Percentiles rank a stretch among this genome's conserved stretches.
Evolutionary conservation across 331 rosid genomes (phyloP).

Genomic region (Malus hybrid): DNA sequence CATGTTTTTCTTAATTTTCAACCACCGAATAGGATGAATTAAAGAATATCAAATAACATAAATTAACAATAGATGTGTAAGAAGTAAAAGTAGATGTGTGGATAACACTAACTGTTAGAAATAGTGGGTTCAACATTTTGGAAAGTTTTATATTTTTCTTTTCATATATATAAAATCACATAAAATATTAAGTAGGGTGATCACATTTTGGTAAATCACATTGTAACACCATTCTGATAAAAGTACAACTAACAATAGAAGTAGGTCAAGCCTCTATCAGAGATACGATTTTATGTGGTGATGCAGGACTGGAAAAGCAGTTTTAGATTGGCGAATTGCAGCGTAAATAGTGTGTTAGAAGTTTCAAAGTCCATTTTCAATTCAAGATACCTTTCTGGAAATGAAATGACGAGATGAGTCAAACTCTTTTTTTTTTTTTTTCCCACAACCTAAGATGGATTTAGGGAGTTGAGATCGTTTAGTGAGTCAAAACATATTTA

Average conservation of each 20-base stretch:
- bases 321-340: too few species aligned
- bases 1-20: accelerated
- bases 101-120: not conserved
- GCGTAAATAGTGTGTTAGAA: not conserved
- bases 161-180: not conserved
- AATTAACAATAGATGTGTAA: too few species aligned
- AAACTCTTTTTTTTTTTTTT: not conserved
- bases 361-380: not conserved
- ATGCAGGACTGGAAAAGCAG: not conserved
- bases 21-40: accelerated
- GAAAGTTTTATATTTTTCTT: not conserved
- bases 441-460: not conserved
- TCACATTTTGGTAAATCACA: too few species aligned
- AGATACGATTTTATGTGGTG: too few species aligned
- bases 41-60: too few species aligned
- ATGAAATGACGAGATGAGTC: too few species aligned
- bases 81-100: too few species aligned
- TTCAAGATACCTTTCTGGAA: not conserved
- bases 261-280: not conserved
- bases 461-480: not conserved
- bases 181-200: too few species aligned
- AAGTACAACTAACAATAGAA: not conserved
- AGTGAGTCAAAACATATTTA: not conserved
- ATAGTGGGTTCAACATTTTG: too few species aligned
- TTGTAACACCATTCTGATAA: not conserved